A percentile compares a stretch with the other conserved stretches of the same genome.
Conservation (phyloP, 2,329 filamentous ascomycete species). For the Phyllosticta citribraziliensis region DNA sequence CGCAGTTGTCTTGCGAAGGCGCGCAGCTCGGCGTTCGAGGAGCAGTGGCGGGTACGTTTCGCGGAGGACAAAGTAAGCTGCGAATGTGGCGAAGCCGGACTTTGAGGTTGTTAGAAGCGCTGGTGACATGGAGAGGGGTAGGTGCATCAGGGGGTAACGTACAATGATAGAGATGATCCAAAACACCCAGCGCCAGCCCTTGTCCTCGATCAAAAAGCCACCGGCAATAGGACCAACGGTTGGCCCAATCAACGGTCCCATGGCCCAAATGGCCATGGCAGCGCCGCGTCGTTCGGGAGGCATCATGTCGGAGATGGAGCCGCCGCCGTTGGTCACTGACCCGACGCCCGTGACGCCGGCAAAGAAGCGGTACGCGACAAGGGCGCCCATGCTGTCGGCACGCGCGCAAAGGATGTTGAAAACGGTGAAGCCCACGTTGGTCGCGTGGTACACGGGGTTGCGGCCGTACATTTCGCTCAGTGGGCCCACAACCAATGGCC, state of each 20-base stretch:
- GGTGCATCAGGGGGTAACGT: neutral
- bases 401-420: constrained; percentile 21
- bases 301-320: constrained; percentile 43
- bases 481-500: constrained; percentile 20
- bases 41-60: constrained; percentile 39
- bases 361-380: constrained; percentile 21
- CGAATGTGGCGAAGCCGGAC: constrained; percentile 25
- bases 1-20: constrained; percentile 47
- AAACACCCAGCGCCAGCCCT: constrained; percentile 5
- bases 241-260: constrained; percentile 43
- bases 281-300: constrained; percentile 38
- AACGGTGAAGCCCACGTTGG: constrained; percentile 14
- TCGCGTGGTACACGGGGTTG: constrained; percentile 15
- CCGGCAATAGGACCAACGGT: constrained; percentile 27
- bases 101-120: constrained; percentile 10
- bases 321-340: constrained; percentile 37
- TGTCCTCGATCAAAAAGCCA: neutral
- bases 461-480: constrained; percentile 22
- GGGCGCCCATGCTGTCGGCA: constrained; percentile 14
- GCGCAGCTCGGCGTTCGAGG: constrained; percentile 43
- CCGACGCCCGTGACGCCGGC: constrained; percentile 17
- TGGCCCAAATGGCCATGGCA: constrained; percentile 39
- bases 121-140: neutral
- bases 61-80: constrained; percentile 44
- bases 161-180: neutral